Conservation (phyloP, 129 eudicot species). For the Solidago caesia region DNA sequence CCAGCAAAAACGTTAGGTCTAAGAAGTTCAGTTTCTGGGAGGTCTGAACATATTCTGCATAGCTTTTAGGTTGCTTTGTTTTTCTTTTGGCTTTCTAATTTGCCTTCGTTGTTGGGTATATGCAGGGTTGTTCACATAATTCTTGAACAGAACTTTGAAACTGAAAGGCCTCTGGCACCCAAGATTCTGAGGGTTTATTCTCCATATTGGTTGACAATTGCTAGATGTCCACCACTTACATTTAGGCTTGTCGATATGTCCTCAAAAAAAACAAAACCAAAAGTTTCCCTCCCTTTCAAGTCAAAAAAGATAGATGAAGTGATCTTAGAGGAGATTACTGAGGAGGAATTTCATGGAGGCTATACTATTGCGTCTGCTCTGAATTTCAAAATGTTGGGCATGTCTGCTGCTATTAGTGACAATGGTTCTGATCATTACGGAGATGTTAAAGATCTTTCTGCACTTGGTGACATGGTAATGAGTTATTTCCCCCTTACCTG, state of each 20-base stretch:
- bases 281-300: conserved; percentile 52
- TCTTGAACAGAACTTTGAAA: conserved; percentile 70
- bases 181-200: conserved; percentile 65
- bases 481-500: background rate
- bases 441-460: conserved; percentile 76
- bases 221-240: conserved; percentile 84
- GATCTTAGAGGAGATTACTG: conserved; percentile 76
- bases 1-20: conserved; percentile 66
- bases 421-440: conserved; percentile 72
- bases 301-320: conserved; percentile 49
- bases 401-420: conserved; percentile 63
- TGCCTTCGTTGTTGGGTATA: conserved; percentile 21
- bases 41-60: conserved; percentile 37
- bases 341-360: conserved; percentile 84
- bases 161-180: conserved; percentile 59
- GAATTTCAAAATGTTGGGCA: conserved; percentile 69
- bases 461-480: conserved; percentile 88
- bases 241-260: conserved; percentile 55
- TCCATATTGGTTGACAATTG: conserved; percentile 73
- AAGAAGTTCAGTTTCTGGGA: conserved; percentile 92
- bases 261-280: conserved; percentile 37
- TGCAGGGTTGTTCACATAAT: conserved; percentile 80
- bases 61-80: background rate
- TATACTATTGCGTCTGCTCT: conserved; percentile 80
- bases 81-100: background rate